These are phyloP conservation scores for Neonothopanus nambi DNA, from an alignment of 1,284 basidiomycete genomes.

Conservation along the genomic window DNA sequence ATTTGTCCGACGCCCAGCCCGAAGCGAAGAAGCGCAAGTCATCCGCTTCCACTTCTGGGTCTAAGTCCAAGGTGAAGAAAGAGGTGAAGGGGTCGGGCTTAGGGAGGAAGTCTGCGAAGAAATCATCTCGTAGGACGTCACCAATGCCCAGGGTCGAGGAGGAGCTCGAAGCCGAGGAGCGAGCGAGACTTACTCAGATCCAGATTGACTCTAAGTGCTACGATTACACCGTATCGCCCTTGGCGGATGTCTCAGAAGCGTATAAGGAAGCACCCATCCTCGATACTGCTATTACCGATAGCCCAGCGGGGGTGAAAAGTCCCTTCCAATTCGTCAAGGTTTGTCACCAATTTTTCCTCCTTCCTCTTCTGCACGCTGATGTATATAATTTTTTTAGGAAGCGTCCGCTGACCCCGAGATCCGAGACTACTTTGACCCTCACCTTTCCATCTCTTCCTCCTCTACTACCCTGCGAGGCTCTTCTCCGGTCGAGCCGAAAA, in stretches of 20 bases:
- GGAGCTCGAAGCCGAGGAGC: constrained; percentile 31
- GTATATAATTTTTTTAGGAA: constrained; percentile 38
- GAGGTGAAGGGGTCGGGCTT: constrained; percentile 28
- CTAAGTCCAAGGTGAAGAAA: constrained; percentile 24
- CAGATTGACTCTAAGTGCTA: constrained; percentile 57
- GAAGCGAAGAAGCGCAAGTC: constrained; percentile 63
- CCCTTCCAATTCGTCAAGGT: constrained; percentile 43
- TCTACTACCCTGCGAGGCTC: constrained; percentile 25
- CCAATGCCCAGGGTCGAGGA: constrained; percentile 49
- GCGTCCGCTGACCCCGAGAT: constrained; percentile 51
- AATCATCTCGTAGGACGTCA: constrained; percentile 40
- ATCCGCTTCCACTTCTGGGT: constrained; percentile 26
- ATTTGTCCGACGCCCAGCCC: constrained; percentile 32
- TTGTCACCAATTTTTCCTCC: constrained; percentile 23
- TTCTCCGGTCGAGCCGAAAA: constrained; percentile 29
- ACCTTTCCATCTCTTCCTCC: constrained; percentile 28
- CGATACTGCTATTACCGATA: constrained; percentile 22
- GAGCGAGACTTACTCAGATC: constrained; percentile 30
- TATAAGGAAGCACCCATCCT: constrained; percentile 31
- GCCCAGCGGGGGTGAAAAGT: neutral
- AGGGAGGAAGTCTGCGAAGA: constrained; percentile 33
- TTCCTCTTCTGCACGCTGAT: constrained; percentile 20
- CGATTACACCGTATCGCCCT: constrained; percentile 61
- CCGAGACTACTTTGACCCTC: constrained; percentile 51
- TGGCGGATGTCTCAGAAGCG: constrained; percentile 63